phyloP scores from a whole-genome alignment of 768 basidiomycete species.

The Tylopilus plumbeoviolaceoides region DNA sequence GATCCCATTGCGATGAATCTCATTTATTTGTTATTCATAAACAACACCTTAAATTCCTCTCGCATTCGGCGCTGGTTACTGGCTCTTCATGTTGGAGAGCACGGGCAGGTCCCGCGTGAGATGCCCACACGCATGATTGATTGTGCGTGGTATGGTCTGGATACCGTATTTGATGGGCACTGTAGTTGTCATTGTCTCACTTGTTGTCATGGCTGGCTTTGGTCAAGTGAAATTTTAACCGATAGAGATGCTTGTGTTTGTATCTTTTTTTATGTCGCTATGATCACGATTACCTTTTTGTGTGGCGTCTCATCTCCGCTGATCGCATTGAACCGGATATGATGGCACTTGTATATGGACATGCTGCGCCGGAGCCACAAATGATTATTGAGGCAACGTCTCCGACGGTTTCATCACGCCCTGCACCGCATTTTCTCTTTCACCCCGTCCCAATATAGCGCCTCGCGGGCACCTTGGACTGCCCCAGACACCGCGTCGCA shows the following conservation, averaged over 20 bases:
- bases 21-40: slow-evolving; percentile 28
- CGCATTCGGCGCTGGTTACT: slow-evolving; percentile 13
- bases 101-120: slow-evolving; percentile 16
- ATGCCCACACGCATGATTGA: slow-evolving; percentile 17
- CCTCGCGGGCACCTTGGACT: slow-evolving; percentile 26
- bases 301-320: slow-evolving; percentile 4
- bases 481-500: slow-evolving; percentile 24
- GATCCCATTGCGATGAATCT: background rate
- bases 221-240: slow-evolving; percentile 28
- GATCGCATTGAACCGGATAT: slow-evolving; percentile 1
- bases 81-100: slow-evolving; percentile 27
- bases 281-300: background rate
- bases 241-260: slow-evolving; percentile 11
- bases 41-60: slow-evolving; percentile 5
- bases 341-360: background rate
- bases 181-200: slow-evolving; percentile 4
- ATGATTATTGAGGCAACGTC: slow-evolving; percentile 1
- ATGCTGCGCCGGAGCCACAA: background rate
- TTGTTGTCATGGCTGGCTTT: slow-evolving; percentile 29
- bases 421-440: slow-evolving; percentile 12
- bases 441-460: slow-evolving; percentile 33
- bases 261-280: slow-evolving; percentile 9
- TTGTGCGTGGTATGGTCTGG: slow-evolving; percentile 21
- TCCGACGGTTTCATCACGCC: background rate
- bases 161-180: slow-evolving; percentile 30